Conservation (phyloP, 2,329 filamentous ascomycete species). For the Clonostachys chloroleuca region DNA sequence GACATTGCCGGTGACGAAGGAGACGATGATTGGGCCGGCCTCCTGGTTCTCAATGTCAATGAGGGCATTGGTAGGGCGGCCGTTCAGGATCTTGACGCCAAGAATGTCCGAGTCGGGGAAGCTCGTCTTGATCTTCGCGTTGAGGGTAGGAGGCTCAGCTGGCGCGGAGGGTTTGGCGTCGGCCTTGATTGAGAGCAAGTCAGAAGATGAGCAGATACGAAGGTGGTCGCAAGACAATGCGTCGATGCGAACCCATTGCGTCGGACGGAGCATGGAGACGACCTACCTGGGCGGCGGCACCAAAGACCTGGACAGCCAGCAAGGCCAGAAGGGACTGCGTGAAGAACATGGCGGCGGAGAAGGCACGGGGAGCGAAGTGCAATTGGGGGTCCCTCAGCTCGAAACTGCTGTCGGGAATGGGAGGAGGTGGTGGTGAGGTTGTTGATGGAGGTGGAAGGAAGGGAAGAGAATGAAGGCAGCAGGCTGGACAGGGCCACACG, state of each 20-base stretch:
- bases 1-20: constrained; percentile 74
- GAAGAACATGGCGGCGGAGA: constrained; percentile 58
- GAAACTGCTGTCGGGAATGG: constrained; percentile 3
- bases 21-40: constrained; percentile 66
- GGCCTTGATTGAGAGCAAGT: neutral
- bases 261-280: constrained; percentile 3
- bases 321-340: constrained; percentile 69
- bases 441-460: neutral
- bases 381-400: constrained; percentile 1
- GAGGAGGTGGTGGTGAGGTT: neutral
- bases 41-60: constrained; percentile 85
- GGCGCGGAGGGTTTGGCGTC: constrained; percentile 11
- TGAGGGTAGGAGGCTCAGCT: constrained; percentile 30
- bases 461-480: constrained; percentile 1
- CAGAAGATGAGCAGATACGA: neutral
- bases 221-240: neutral
- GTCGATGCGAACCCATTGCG: neutral
- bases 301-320: constrained; percentile 64
- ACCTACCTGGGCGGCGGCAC: constrained; percentile 61
- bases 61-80: constrained; percentile 76
- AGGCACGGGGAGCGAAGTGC: constrained; percentile 3
- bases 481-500: too few relatives aligned
- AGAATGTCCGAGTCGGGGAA: constrained; percentile 77
- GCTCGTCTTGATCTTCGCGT: constrained; percentile 60
- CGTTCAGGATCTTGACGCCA: constrained; percentile 93